A percentile compares a stretch with the other conserved stretches of the same genome.
Conservation (phyloP, 441 rosid genomes). For the Arabidopsis lyrata region DNA sequence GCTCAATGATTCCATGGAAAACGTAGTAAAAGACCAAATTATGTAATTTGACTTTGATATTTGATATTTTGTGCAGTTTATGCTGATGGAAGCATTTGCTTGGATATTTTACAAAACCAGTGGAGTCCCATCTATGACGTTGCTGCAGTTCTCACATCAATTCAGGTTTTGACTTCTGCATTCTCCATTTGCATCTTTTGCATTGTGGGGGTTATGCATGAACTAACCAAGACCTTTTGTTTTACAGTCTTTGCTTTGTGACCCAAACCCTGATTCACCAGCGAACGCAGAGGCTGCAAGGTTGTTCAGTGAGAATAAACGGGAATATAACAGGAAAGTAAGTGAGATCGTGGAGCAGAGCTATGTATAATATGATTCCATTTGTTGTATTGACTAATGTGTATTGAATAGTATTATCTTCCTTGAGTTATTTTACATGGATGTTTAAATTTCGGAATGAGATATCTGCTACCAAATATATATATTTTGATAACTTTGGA, state of each 20-base stretch:
- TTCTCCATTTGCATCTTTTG: neutral
- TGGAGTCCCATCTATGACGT: conserved; percentile 79
- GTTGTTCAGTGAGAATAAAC: conserved; percentile 41
- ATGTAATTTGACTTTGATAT: conserved; percentile 10
- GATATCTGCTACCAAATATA: neutral
- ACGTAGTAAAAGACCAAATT: neutral
- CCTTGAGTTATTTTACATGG: neutral
- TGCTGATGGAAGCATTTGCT: conserved; percentile 76
- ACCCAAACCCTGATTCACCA: conserved; percentile 42
- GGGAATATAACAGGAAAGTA: conserved; percentile 46
- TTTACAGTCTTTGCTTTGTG: conserved; percentile 39
- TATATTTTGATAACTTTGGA: neutral
- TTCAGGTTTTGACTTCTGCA: conserved; percentile 51
- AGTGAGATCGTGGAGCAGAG: conserved; percentile 46
- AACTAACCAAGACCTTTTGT: conserved; percentile 1
- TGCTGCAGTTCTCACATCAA: conserved; percentile 70
- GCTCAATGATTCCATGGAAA: conserved; percentile 27
- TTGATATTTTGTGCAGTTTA: conserved; percentile 50
- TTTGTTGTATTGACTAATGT: conserved; percentile 9
- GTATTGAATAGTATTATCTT: conserved; percentile 1
- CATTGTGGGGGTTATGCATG: conserved; percentile 11
- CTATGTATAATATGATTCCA: conserved; percentile 21
- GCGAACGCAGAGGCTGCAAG: conserved; percentile 47
- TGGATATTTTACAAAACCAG: conserved; percentile 74
- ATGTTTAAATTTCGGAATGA: too few species aligned